Conservation (phyloP, 768 basidiomycete genomes). For the Cubamyces sp. region DNA sequence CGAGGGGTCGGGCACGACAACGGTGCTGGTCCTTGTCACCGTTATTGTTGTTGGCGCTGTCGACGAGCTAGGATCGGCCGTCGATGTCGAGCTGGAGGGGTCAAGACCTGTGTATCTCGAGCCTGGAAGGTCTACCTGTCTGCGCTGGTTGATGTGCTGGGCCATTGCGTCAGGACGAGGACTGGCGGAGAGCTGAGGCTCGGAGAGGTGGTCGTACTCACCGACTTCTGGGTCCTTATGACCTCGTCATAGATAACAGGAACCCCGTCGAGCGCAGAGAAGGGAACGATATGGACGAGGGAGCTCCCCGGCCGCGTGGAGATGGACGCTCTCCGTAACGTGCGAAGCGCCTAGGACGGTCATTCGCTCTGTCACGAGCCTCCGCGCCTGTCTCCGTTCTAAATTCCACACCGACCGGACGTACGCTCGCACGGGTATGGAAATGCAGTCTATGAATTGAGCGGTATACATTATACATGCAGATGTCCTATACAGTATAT, state of each 20-base stretch:
- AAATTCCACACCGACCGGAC: neutral
- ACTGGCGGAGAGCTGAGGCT: neutral
- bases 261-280: slow-evolving; percentile 3
- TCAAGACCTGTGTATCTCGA: slow-evolving; percentile 11
- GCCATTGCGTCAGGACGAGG: slow-evolving; percentile 13
- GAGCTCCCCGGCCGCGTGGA: slow-evolving; percentile 20
- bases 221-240: slow-evolving; percentile 4
- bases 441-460: neutral
- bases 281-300: slow-evolving; percentile 12
- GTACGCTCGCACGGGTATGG: slow-evolving; percentile 9
- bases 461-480: slow-evolving; percentile 23
- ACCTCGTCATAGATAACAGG: slow-evolving; percentile 19
- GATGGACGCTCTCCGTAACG: slow-evolving; percentile 20
- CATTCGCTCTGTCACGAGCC: slow-evolving; percentile 14
- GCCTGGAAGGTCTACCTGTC: slow-evolving; percentile 18
- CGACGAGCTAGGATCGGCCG: neutral
- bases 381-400: slow-evolving; percentile 15
- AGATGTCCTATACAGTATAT: slow-evolving; percentile 20
- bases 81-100: slow-evolving; percentile 8
- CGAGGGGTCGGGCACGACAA: slow-evolving; percentile 2
- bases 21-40: slow-evolving; percentile 8
- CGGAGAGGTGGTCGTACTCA: slow-evolving; percentile 4
- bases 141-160: slow-evolving; percentile 10
- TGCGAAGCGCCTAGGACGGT: slow-evolving; percentile 10
- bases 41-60: slow-evolving; percentile 3